Conservation (phyloP, 192 early-diverging fungal species). For the Backusella luteola region DNA sequence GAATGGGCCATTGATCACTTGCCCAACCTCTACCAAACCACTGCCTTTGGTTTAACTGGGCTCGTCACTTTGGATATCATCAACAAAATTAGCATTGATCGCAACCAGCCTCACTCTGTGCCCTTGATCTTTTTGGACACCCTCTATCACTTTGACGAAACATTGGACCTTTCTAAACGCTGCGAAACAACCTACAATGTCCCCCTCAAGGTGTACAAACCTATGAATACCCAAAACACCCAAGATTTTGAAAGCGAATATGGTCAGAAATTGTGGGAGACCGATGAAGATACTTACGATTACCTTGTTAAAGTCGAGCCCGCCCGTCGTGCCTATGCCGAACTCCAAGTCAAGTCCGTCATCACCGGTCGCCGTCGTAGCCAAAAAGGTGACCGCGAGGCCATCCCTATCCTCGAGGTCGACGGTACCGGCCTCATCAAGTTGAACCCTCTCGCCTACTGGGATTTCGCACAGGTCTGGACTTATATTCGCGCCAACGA, state of each 20-base stretch:
- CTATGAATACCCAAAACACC: slow-evolving; percentile 54
- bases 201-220: slow-evolving; percentile 73
- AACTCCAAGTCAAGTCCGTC: slow-evolving; percentile 70
- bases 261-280: slow-evolving; percentile 84
- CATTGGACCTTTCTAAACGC: slow-evolving; percentile 71
- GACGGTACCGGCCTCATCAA: slow-evolving; percentile 84
- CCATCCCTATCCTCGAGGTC: slow-evolving; percentile 78
- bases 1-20: slow-evolving; percentile 85
- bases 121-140: slow-evolving; percentile 95
- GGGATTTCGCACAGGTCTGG: slow-evolving; percentile 91
- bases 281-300: slow-evolving; percentile 78
- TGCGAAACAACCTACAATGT: slow-evolving; percentile 68
- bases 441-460: slow-evolving; percentile 88
- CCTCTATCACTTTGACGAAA: slow-evolving; percentile 93
- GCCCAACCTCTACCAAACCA: slow-evolving; percentile 84
- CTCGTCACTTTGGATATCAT: slow-evolving; percentile 87
- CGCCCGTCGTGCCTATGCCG: slow-evolving; percentile 78
- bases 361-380: slow-evolving; percentile 89
- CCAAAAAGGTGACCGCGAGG: slow-evolving; percentile 82
- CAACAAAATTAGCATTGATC: slow-evolving; percentile 60
- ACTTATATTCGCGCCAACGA: slow-evolving; percentile 78
- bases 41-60: slow-evolving; percentile 92
- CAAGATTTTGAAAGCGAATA: slow-evolving; percentile 70
- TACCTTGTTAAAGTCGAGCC: slow-evolving; percentile 96
- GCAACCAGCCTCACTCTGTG: slow-evolving; percentile 51